phyloP scores from a whole-genome alignment of 2,329 filamentous ascomycete species.

The Diaporthe longicolla region DNA sequence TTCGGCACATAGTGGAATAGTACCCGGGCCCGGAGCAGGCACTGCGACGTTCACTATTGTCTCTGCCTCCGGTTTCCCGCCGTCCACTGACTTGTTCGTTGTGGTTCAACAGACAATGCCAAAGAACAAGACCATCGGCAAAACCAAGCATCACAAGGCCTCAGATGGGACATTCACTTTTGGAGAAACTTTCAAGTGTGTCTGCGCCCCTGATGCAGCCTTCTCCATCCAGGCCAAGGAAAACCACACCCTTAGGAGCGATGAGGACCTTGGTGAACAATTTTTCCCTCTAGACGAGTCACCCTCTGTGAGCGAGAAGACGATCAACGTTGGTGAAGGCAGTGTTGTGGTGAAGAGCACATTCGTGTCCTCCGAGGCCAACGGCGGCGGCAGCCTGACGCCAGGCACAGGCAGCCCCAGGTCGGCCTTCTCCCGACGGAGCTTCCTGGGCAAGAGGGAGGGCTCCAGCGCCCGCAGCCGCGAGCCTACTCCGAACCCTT shows the following conservation, averaged over 20 bases:
- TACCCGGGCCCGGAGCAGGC: slow-evolving; percentile 74
- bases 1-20: slow-evolving; percentile 75
- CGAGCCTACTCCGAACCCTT: slow-evolving; percentile 57
- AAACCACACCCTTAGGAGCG: slow-evolving; percentile 86
- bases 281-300: slow-evolving; percentile 94
- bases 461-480: slow-evolving; percentile 56
- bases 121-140: slow-evolving; percentile 86
- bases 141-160: slow-evolving; percentile 91
- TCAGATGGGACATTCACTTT: slow-evolving; percentile 75
- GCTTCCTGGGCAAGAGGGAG: slow-evolving; percentile 64
- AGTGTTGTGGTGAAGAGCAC: slow-evolving; percentile 80
- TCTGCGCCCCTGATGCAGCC: slow-evolving; percentile 84
- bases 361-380: slow-evolving; percentile 71
- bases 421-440: slow-evolving; percentile 60
- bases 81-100: slow-evolving; percentile 84
- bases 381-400: slow-evolving; percentile 49
- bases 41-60: slow-evolving; percentile 86
- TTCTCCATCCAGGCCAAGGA: slow-evolving; percentile 91
- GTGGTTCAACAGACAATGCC: slow-evolving; percentile 75
- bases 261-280: slow-evolving; percentile 86
- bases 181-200: slow-evolving; percentile 84
- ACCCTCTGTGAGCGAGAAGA: slow-evolving; percentile 77
- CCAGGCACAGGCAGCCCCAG: slow-evolving; percentile 65
- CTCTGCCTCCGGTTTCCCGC: slow-evolving; percentile 82
- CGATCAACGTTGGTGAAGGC: slow-evolving; percentile 80